Evolutionary conservation across 441 rosid species (phyloP), one percentile per base, ranked within the genome.

Genomic region (Euphorbia neoarborescens): DNA sequence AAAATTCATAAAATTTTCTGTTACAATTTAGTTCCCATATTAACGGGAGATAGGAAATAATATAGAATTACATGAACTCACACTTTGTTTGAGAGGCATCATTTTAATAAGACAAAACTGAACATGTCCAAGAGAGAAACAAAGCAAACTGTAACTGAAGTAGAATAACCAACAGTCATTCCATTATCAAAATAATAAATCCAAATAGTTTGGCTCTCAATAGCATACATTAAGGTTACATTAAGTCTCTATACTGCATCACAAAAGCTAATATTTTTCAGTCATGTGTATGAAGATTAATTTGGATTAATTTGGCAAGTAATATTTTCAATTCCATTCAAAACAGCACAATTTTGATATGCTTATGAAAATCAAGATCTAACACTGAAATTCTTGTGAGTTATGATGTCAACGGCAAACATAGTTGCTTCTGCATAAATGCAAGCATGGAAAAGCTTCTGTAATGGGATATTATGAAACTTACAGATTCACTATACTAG

Each of bases 341-440:
- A 17, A 24, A 25, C 24, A 14, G 13, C 22, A 65, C 8, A 65
- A 65, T 44, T 42, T 15, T 25, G 22, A 42, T 13, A 17, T 65
- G 22, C 42, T 27, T 13, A 42, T 62, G 66, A 62, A 62, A 62
- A 38, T 22, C 66, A 37, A 62, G 28, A 37, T 62, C 27, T 20
- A 22, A 62, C 19, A 62, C 5, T 37, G 30, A 37, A 6, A 38
- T 42, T 40, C 54, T 65, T 65, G 54, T 1, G 20, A 48, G 54
- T 4, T 3, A 48, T 65, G 68, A 65, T 40, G 13, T 65, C 20
- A 30, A 27, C 42, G 0, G 34, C 7, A 13, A 10, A 13, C 15
- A 14, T 34, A 46, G 24, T 30, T 27, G 42, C 68, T 44, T 25
- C 42, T 20, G n/a, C 42, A 8, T 7, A 61, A 61, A 7, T n/a